Percentiles rank a stretch among this genome's conserved stretches.
phyloP scores from a whole-genome alignment of 176 grass and related monocot genomes.

The Carex kokanica region DNA sequence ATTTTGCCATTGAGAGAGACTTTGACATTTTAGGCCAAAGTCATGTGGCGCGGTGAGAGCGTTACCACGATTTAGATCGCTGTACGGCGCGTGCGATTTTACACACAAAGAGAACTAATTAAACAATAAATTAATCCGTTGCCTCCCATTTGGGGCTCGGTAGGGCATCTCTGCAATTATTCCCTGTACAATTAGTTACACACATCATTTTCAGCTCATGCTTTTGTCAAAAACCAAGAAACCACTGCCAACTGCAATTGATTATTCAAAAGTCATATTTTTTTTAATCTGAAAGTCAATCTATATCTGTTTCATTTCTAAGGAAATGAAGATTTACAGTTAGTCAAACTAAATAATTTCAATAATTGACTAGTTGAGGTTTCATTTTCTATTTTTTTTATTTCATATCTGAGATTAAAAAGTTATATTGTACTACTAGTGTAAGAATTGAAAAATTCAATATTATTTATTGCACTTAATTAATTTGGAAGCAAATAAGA shows the following conservation, averaged over 20 bases:
- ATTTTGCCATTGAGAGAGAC: neutral
- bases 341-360: neutral
- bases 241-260: neutral
- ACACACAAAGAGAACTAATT: neutral
- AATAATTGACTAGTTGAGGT: neutral
- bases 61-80: neutral
- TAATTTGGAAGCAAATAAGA: constrained; percentile 13
- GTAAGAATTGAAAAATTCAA: neutral
- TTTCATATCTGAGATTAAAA: neutral
- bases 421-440: neutral
- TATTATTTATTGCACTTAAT: neutral
- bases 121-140: neutral
- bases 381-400: neutral
- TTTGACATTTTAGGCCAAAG: constrained; percentile 19
- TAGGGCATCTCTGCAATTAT: neutral
- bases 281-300: neutral
- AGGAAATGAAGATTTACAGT: neutral
- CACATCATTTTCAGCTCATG: neutral
- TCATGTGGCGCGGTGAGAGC: constrained; percentile 14
- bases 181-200: neutral
- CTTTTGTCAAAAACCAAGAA: constrained; percentile 5
- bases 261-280: neutral
- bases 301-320: neutral
- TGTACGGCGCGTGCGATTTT: constrained; percentile 5
- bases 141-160: constrained; percentile 3